Evolutionary conservation across 2,329 filamentous ascomycete genomes (phyloP).

Genomic region (Juglanconis oblonga): DNA sequence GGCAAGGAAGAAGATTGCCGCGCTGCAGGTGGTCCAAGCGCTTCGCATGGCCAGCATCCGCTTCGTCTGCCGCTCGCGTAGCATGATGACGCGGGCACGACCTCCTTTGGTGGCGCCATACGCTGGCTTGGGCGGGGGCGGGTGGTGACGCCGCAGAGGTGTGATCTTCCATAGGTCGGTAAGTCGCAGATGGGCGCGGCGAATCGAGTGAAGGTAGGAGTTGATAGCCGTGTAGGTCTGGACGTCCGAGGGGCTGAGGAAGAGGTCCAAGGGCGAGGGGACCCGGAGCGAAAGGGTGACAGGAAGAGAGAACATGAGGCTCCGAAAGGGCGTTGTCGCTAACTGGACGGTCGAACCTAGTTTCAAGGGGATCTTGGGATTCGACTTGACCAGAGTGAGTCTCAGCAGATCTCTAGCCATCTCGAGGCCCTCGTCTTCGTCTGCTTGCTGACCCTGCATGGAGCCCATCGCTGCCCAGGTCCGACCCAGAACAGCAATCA

Average conservation of each 20-base stretch:
- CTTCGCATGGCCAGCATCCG: slow-evolving; percentile 70
- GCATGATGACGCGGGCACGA: slow-evolving; percentile 55
- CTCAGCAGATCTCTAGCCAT: slow-evolving; percentile 74
- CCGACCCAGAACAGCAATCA: slow-evolving; percentile 70
- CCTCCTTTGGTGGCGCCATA: slow-evolving; percentile 60
- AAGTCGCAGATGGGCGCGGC: slow-evolving; percentile 79
- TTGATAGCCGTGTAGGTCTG: slow-evolving; percentile 81
- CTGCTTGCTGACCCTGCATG: slow-evolving; percentile 64
- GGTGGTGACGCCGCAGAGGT: slow-evolving; percentile 72
- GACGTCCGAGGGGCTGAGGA: slow-evolving; percentile 73
- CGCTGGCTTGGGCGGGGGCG: slow-evolving; percentile 65
- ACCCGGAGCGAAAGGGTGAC: slow-evolving; percentile 70
- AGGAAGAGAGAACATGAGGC: slow-evolving; percentile 77
- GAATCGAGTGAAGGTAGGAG: slow-evolving; percentile 80
- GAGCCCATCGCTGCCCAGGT: slow-evolving; percentile 80
- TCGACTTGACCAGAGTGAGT: slow-evolving; percentile 58
- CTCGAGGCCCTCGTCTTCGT: slow-evolving; percentile 81
- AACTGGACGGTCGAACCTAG: slow-evolving; percentile 35
- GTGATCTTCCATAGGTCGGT: slow-evolving; percentile 85
- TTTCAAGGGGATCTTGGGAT: slow-evolving; percentile 35
- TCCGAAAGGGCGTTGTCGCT: slow-evolving; percentile 64
- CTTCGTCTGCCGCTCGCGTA: slow-evolving; percentile 61
- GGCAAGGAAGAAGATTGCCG: slow-evolving; percentile 83
- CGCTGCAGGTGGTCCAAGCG: slow-evolving; percentile 86
- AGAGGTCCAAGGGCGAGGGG: slow-evolving; percentile 79